Evolutionary conservation across 139 green algal genomes (phyloP), one percentile per base, ranked within the genome.

Genomic region (Eudorina sp.): DNA sequence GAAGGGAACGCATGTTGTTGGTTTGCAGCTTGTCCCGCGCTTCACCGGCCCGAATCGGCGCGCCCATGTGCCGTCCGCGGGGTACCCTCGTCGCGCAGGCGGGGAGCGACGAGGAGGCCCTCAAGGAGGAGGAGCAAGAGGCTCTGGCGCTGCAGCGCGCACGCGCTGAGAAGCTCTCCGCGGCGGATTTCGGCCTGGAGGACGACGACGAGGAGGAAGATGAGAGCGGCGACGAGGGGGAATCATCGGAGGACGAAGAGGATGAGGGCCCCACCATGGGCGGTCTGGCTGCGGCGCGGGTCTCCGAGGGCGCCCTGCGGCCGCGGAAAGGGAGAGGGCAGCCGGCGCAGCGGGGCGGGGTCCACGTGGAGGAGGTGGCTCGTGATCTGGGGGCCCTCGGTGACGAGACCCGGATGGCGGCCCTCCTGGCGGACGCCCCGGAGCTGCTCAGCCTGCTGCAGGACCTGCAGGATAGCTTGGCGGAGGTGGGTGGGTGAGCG

Each of bases 391-490:
- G 45, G 11, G 85, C 58, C 3, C 41, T 94, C 29, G 86, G 66
- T 23, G 85, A 86, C n/a, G 93, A 96, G 84, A 83, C 91, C 48
- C 85, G 90, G 31, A 38, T 82, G 41, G 85, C 91, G 29, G 94
- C 93, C 23, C 91, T 95, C n/a, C 48, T 94, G 85, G 90, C 92
- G 36, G 96, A 98, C 69, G 95, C 96, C 3, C 96, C 95, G 2
- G 96, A 98, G 94, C 91, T 99, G 91, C 66, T 95, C 45, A 91
- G 91, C 2, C 92, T 99, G 55, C 90, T 98, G 78, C 83, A 80
- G 0, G 96, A 98, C 46, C 91, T 98, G 68, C 77, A 91, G 46
- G 82, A 83, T 53, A 89, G 88, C 78, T 88, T 94, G 70, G 72
- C 51, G 25, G 91, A 94, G 84, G 91, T 92, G 58, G n/a, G 88